Evolutionary conservation across 2,329 filamentous ascomycete genomes (phyloP), one percentile per base, ranked within the genome.

Genomic region (Cladosporium austrohemisphaericum): DNA sequence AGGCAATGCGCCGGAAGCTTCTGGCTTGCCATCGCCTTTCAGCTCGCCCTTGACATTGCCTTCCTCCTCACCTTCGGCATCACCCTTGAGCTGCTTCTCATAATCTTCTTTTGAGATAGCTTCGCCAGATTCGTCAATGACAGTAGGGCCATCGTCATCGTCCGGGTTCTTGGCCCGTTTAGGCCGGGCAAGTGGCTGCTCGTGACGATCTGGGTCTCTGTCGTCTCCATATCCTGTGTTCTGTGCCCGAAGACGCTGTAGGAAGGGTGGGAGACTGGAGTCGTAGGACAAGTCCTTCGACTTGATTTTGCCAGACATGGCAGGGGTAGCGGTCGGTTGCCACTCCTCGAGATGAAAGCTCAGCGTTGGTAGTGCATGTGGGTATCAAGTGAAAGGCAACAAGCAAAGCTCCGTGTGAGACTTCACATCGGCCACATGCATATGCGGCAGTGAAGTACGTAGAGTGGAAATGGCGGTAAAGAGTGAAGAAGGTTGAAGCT

Each of bases 131-230:
- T 78, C 75, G 63, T 89, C 86, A 57, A 92, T 80, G 3, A 93
- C 80, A 0, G 88, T 76, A 0, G 88, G 88, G 41, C 76, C 84
- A 65, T 92, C 87, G 57, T 92, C 87, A 10, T 85, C 85, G 52
- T 89, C 82, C 32, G 84, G 83, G 57, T 84, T 82, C 52, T 72
- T 79, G 13, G 55, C 66, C 60, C 60, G 78, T 58, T 68, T 73
- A 38, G 72, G 73, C 43, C 73, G 68, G 9, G 71, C 68, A 18
- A 72, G 59, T 8, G 66, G 67, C 4, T 65, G 65, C 53, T 73
- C 74, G 61, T 73, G 73, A 38, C 70, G 68, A 51, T 68, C 69
- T 43, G 67, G 66, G 54, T 52, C 62, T 26, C 40, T 33, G 14
- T 23, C 44, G 23, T 72, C 67, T 41, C 68, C 80, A 28, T 55